Evolutionary conservation across 2,329 filamentous ascomycete species (phyloP).

Genomic region (Neurospora sp.): DNA sequence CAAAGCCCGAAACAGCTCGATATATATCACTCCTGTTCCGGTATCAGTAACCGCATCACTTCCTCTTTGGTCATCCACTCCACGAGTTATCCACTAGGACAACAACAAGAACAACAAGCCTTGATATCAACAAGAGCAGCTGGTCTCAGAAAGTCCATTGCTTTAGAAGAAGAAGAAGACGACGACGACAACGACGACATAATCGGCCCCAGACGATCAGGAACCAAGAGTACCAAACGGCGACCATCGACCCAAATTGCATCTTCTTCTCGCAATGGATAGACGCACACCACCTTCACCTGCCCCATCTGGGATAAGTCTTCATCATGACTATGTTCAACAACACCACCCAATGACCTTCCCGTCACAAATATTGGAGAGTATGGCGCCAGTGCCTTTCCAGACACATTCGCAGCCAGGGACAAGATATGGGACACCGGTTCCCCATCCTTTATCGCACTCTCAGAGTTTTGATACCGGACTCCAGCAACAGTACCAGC

Average conservation of each 20-base stretch:
- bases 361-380: slow-evolving; percentile 10
- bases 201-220: background rate
- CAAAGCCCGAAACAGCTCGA: background rate
- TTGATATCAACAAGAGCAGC: background rate
- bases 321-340: background rate
- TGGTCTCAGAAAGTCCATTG: background rate
- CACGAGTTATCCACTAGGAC: background rate
- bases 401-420: slow-evolving; percentile 26
- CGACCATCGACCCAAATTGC: background rate
- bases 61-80: background rate
- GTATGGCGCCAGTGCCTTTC: slow-evolving; percentile 18
- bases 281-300: slow-evolving; percentile 32
- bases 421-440: slow-evolving; percentile 29
- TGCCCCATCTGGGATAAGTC: slow-evolving; percentile 24
- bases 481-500: slow-evolving; percentile 21
- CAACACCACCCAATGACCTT: background rate
- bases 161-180: background rate
- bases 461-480: slow-evolving; percentile 19
- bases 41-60: background rate
- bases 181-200: background rate
- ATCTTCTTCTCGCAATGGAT: background rate
- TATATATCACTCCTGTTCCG: background rate
- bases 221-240: background rate
- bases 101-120: background rate
- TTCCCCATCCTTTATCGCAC: slow-evolving; percentile 20